These are phyloP conservation scores for Penicillium samsonianum DNA, from an alignment of 495 filamentous ascomycete species.

Conservation along the genomic window DNA sequence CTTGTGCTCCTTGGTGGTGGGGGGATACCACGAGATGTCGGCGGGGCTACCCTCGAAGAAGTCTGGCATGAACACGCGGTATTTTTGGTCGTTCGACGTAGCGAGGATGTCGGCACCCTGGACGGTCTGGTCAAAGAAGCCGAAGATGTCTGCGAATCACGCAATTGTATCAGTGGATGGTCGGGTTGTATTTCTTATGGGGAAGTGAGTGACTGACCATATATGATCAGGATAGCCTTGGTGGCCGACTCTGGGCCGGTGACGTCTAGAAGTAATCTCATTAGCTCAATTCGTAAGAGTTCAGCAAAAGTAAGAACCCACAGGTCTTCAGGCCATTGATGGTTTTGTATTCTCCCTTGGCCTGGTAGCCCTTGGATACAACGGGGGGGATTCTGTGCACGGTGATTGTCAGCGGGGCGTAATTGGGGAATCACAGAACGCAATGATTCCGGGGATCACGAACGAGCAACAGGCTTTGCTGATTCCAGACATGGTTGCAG, in stretches of 20 bases:
- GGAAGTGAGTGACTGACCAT: slow-evolving; percentile 37
- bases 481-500: slow-evolving; percentile 45
- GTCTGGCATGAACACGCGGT: slow-evolving; percentile 60
- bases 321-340: slow-evolving; percentile 64
- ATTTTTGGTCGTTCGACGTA: slow-evolving; percentile 47
- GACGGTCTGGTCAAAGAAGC: slow-evolving; percentile 55
- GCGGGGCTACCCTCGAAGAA: slow-evolving; percentile 56
- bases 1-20: slow-evolving; percentile 77
- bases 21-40: slow-evolving; percentile 62
- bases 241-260: slow-evolving; percentile 53
- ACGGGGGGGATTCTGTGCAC: slow-evolving; percentile 51
- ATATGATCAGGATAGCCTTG: slow-evolving; percentile 56
- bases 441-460: slow-evolving; percentile 13
- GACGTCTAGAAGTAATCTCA: slow-evolving; percentile 38
- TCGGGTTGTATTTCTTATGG: background rate
- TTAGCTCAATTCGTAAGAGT: slow-evolving; percentile 8
- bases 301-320: slow-evolving; percentile 27
- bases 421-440: background rate
- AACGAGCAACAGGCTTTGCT: slow-evolving; percentile 53
- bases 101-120: slow-evolving; percentile 61
- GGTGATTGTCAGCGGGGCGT: slow-evolving; percentile 6
- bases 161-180: background rate
- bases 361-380: slow-evolving; percentile 55
- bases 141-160: slow-evolving; percentile 51
- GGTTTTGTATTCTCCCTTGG: slow-evolving; percentile 62